These are phyloP conservation scores for Cantharellus anzutake DNA, from an alignment of 768 basidiomycete species.

Conservation along the genomic window DNA sequence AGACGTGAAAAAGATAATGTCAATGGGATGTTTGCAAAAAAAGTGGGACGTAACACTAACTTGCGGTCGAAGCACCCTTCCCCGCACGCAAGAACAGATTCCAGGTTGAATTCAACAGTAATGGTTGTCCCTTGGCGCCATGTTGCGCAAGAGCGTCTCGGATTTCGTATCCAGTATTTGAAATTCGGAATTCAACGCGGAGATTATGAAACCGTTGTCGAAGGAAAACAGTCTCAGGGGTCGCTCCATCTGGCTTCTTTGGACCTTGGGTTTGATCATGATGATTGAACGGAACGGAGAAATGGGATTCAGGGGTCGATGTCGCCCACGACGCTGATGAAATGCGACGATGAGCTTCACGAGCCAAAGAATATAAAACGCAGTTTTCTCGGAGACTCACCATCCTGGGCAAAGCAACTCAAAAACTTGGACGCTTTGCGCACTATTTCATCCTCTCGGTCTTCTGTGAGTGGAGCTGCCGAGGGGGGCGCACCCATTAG, in stretches of 20 bases:
- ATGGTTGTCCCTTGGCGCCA: not conserved
- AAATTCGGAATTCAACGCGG: not conserved
- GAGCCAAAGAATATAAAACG: too few relatives aligned
- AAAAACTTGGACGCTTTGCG: slow-evolving; percentile 11
- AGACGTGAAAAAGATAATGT: too few relatives aligned
- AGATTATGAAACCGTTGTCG: not conserved
- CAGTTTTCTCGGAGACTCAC: too few relatives aligned
- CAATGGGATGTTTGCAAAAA: too few relatives aligned
- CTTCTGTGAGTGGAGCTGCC: too few relatives aligned
- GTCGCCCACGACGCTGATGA: too few relatives aligned
- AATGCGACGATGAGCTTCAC: too few relatives aligned
- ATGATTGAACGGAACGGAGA: too few relatives aligned
- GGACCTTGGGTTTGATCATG: too few relatives aligned
- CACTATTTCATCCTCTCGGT: not conserved
- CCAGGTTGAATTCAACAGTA: not conserved
- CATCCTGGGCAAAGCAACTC: not conserved
- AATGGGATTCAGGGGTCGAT: too few relatives aligned
- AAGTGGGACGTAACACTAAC: not conserved
- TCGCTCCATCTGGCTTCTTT: slow-evolving; percentile 1
- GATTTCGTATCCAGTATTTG: not conserved
- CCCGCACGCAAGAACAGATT: not conserved
- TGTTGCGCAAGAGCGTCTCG: not conserved
- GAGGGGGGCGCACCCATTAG: too few relatives aligned
- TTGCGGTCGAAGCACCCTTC: not conserved
- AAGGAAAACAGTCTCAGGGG: slow-evolving; percentile 8